Evolutionary conservation across 2,329 filamentous ascomycete species (phyloP).

Genomic region (Neopestalotiopsis clavispora): DNA sequence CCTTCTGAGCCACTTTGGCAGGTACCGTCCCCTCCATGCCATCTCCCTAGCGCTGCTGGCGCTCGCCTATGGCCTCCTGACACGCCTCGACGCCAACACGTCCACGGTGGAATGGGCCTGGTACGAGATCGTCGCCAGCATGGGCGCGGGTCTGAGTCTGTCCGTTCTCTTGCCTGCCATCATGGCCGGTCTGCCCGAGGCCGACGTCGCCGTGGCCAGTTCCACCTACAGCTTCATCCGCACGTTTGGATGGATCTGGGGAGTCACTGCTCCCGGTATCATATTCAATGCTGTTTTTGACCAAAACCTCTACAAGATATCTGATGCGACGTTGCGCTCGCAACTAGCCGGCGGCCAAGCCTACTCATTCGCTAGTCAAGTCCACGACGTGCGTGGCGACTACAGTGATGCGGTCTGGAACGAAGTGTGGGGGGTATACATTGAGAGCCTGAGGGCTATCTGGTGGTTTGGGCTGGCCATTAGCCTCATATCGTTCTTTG

Average conservation of each 20-base stretch:
- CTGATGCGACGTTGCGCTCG: neutral
- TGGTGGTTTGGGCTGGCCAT: slow-evolving; percentile 1
- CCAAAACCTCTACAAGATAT: neutral
- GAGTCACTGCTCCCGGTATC: slow-evolving; percentile 44
- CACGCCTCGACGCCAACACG: neutral
- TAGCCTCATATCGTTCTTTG: neutral
- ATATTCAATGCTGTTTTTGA: slow-evolving; percentile 35
- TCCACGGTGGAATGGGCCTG: neutral
- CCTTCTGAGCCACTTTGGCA: slow-evolving; percentile 16
- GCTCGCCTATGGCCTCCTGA: neutral
- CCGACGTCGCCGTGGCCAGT: slow-evolving; percentile 24
- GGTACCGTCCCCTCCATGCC: neutral
- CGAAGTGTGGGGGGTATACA: neutral
- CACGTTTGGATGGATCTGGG: slow-evolving; percentile 41
- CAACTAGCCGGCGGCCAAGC: neutral
- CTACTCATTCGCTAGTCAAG: neutral
- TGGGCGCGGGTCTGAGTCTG: slow-evolving; percentile 41
- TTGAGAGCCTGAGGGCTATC: neutral
- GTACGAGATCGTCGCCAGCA: slow-evolving; percentile 31
- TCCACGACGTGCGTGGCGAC: neutral
- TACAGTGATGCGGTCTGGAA: neutral
- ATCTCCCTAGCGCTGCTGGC: neutral
- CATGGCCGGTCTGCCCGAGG: slow-evolving; percentile 37
- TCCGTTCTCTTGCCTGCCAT: slow-evolving; percentile 44
- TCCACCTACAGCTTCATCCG: neutral